Percentiles rank a stretch among this genome's conserved stretches.
These are phyloP conservation scores for Symbiodinium pilosum DNA, from an alignment of 73 alveolate genomes.

Conservation along the genomic window DNA sequence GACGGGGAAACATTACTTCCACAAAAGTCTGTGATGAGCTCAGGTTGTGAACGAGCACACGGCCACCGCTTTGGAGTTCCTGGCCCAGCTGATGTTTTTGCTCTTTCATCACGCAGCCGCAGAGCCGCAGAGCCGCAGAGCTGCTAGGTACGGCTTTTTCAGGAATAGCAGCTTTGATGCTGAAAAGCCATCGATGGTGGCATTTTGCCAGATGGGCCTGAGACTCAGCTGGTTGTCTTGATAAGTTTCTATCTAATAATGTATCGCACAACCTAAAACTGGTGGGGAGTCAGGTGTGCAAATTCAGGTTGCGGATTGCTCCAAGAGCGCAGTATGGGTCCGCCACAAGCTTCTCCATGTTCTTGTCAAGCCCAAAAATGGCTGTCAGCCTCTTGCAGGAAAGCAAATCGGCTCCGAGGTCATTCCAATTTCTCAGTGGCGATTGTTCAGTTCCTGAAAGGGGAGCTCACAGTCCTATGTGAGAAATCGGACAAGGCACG, in stretches of 20 bases:
- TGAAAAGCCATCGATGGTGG: slow-evolving; percentile 56
- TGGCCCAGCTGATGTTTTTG: background rate
- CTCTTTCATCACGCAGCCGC: background rate
- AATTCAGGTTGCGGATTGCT: too few relatives aligned
- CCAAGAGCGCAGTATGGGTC: too few relatives aligned
- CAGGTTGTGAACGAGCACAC: slow-evolving; percentile 74
- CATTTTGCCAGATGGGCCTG: slow-evolving; percentile 58
- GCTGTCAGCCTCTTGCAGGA: background rate
- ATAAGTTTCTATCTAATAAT: too few relatives aligned
- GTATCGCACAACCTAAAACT: too few relatives aligned
- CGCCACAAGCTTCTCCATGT: too few relatives aligned
- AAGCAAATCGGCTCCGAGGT: slow-evolving; percentile 37
- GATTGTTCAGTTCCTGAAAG: slow-evolving; percentile 65
- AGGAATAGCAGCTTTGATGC: slow-evolving; percentile 35
- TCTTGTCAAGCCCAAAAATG: too few relatives aligned
- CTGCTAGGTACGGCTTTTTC: slow-evolving; percentile 60
- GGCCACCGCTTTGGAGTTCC: slow-evolving; percentile 43
- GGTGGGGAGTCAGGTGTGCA: too few relatives aligned
- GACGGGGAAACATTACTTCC: too few relatives aligned
- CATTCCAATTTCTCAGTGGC: slow-evolving; percentile 72
- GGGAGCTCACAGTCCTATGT: slow-evolving; percentile 38
- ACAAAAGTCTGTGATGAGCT: too few relatives aligned
- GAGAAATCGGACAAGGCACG: slow-evolving; percentile 67
- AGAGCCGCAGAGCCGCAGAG: too few relatives aligned
- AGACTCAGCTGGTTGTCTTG: background rate